Conservation (phyloP, 208 protist genomes). For the Trypanosoma platydactyli region DNA sequence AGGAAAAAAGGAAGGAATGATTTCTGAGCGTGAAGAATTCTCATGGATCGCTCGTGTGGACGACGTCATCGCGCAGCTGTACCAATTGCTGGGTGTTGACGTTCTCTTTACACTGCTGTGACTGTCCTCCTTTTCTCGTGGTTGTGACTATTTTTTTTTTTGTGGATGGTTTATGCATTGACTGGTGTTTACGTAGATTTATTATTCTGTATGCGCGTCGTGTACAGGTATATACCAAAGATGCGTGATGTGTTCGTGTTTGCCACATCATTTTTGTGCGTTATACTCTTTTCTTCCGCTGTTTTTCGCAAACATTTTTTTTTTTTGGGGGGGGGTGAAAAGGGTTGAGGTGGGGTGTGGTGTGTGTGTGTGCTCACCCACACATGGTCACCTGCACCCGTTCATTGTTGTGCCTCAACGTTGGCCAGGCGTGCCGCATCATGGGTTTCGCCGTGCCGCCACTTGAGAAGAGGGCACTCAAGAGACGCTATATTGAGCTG, state of each 20-base stretch:
- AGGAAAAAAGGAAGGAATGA: conserved; percentile 2
- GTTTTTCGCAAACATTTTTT: background rate
- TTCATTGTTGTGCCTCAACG: conserved; percentile 37
- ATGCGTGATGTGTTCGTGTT: too few species aligned
- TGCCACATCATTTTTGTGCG: too few species aligned
- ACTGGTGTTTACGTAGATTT: background rate
- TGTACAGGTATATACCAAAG: too few species aligned
- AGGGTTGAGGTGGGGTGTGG: too few species aligned
- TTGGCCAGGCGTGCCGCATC: conserved; percentile 55
- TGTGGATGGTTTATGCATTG: background rate
- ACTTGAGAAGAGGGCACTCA: conserved; percentile 52
- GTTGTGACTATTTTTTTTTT: background rate
- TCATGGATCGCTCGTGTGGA: conserved; percentile 63
- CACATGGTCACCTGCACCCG: conserved; percentile 40
- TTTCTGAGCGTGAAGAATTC: conserved; percentile 20
- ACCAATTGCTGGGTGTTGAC: conserved; percentile 63
- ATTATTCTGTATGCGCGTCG: too few species aligned
- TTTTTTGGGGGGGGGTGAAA: background rate
- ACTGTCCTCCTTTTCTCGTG: background rate
- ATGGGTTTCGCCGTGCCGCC: conserved; percentile 65
- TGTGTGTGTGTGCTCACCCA: background rate
- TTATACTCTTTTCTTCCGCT: too few species aligned
- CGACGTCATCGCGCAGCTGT: conserved; percentile 42
- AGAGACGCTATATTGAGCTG: conserved; percentile 67
- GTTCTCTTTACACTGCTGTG: conserved; percentile 56